These are phyloP conservation scores for Ciborinia camelliae DNA, from an alignment of 2,329 filamentous ascomycete genomes.

Conservation along the genomic window DNA sequence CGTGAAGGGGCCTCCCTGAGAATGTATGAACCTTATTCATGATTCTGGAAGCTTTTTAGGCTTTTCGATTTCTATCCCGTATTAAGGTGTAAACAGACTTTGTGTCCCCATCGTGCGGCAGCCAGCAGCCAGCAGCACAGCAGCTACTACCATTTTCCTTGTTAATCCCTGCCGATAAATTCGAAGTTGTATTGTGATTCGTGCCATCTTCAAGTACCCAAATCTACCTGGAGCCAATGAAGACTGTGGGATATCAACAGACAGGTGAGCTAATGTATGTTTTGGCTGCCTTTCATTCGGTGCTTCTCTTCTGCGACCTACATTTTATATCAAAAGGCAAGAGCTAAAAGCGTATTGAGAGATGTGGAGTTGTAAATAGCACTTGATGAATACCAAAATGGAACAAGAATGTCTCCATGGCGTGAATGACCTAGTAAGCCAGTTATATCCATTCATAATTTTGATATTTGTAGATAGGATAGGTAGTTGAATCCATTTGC, in stretches of 20 bases:
- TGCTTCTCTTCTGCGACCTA: conserved; percentile 5
- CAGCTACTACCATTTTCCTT: conserved; percentile 15
- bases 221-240: not conserved
- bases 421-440: not conserved
- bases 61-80: conserved; percentile 1
- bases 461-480: not conserved
- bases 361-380: not conserved
- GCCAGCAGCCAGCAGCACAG: not conserved
- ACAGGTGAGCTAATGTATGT: conserved; percentile 2
- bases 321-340: not conserved
- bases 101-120: not conserved
- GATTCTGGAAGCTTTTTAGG: conserved; percentile 7
- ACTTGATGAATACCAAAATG: not conserved
- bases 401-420: not conserved
- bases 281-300: conserved; percentile 5
- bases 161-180: not conserved
- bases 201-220: not conserved
- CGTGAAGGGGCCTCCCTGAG: not conserved
- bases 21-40: not conserved
- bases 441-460: not conserved
- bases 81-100: not conserved
- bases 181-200: conserved; percentile 7
- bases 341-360: not conserved
- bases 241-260: not conserved
- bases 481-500: not conserved